Base-by-base conservation (phyloP, 1,284 basidiomycete species). In the Acaromyces ingoldii region DNA sequence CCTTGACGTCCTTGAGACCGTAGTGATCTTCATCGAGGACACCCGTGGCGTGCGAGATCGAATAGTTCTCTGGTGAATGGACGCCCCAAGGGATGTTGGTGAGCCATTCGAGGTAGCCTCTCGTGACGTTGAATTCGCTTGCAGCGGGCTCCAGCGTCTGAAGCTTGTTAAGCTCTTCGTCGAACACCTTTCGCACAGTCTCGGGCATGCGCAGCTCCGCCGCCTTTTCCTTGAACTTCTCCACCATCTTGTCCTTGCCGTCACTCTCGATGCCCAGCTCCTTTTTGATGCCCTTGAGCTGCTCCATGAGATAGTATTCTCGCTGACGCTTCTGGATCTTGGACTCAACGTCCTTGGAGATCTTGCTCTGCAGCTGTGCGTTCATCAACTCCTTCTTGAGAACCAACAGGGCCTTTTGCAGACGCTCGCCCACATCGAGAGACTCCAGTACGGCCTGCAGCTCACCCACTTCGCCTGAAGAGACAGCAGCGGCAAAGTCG, bases 351-450 rank as follows among this genome's bases (percentile, higher is more conserved):
- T 98, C 93, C 36, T 89, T 83, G 11, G 87, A 86, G 56, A 98
- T 88, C 79, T 96, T 96, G 76, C 84, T 86, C 78, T 97, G 93
- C 40, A 97, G 79, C 76, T 97, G 91, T 0, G 91, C 91, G 68
- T 96, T 97, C 78, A 97, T 95, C 31, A 97, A 82, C 77, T 98
- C 93, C 79, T 97, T 97, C 82, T 97, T 97, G 62, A 98, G 82
- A 1, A 98, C 91, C 24, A 92, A 78, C 9, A 97, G 79, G 0
- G 91, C 87, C 77, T 93, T 93, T 59, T 89, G 86, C 19, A 98
- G 80, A 11, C 95, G 82, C 60, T 96, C 92, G 57, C 91, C 88
- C 34, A 98, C 85, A 10, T 83, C 82, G 19, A 90, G 81, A 55
- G 85, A 85, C 77, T 96, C 91, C 28, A 98, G 81, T 0, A 98